Base-by-base conservation (phyloP, 1,284 basidiomycete genomes). In the Psilocybe mexicana region DNA sequence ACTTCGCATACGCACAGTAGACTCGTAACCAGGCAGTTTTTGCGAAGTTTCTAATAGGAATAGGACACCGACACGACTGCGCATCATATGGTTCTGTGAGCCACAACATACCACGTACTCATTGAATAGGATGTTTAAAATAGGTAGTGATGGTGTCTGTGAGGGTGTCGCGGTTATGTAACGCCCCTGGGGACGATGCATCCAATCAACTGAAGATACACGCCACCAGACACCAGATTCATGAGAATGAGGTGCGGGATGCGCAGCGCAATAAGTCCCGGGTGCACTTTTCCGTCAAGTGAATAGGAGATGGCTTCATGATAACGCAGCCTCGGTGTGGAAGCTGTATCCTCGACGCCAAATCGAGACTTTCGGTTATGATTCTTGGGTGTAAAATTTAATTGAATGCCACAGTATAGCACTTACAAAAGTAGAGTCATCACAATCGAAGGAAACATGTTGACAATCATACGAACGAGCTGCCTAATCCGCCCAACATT, bases 401-500 rank as follows among this genome's bases (percentile, higher is more conserved):
- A 48, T 48, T n/a, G 14, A 48, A 18, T 33, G 18, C 30, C 30
- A 23, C 4, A 8, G 14, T 48, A 48, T 14, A 18, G 7, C 28
- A 48, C 10, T 43, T 28, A 52, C 18, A 45, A 44, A 53, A 44
- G 43, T 53, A 35, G 10, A 43, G 26, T 25, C 47, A 49, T 30
- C 46, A 43, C 28, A 25, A 12, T 47, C 53, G 38, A 44, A 57
- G 43, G 43, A 11, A 38, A 42, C 26, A 8, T 45, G 26, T 47
- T 47, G 24, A 59, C 43, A 54, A 54, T 72, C 64, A 84, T 61
- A 79, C 80, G 62, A 88, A 81, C 33, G 85, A 84, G 59, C 83
- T 86, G 36, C 72, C 72, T 45, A 90, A 70, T 35, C 85, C 85
- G 38, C 84, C 86, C 44, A 93, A 66, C 68, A 90, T 76, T 1